Percentiles rank a stretch among this genome's conserved stretches.
phyloP scores from a whole-genome alignment of 106 monocot genomes.

The Phalaenopsis equestris region DNA sequence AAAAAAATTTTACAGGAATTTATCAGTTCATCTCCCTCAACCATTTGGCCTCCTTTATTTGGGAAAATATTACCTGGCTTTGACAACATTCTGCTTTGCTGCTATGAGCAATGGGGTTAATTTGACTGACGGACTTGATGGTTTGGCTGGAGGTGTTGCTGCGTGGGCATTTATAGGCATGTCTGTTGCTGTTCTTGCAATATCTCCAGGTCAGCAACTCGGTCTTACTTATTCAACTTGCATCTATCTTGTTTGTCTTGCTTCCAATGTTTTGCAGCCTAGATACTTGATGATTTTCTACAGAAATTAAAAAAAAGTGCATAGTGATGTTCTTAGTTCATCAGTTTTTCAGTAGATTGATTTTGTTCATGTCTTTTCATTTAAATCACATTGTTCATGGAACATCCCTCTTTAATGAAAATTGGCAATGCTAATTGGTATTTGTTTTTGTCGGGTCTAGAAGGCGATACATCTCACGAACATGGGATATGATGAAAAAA shows the following conservation, averaged over 20 bases:
- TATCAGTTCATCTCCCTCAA: conserved; percentile 61
- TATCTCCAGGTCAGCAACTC: conserved; percentile 46
- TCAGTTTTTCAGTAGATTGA: background rate
- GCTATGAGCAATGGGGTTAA: conserved; percentile 76
- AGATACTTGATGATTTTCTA: background rate
- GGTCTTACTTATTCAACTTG: background rate
- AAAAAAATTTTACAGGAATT: conserved; percentile 48
- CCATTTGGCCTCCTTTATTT: conserved; percentile 58
- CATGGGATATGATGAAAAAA: too few species aligned
- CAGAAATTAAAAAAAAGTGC: background rate
- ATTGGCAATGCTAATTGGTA: too few species aligned
- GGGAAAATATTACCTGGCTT: conserved; percentile 53
- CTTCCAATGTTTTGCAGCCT: background rate
- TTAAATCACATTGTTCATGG: background rate
- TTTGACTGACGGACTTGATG: conserved; percentile 67
- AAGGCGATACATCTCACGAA: too few species aligned
- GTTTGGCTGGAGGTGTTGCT: conserved; percentile 61
- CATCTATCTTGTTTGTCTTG: background rate
- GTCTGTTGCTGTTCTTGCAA: conserved; percentile 65
- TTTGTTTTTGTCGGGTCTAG: too few species aligned
- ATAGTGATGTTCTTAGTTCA: background rate
- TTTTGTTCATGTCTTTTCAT: background rate
- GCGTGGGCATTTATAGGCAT: conserved; percentile 65
- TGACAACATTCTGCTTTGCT: conserved; percentile 59
- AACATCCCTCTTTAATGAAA: background rate